Evolutionary conservation across 2,329 filamentous ascomycete species (phyloP).

Genomic region (Graphium sp.): DNA sequence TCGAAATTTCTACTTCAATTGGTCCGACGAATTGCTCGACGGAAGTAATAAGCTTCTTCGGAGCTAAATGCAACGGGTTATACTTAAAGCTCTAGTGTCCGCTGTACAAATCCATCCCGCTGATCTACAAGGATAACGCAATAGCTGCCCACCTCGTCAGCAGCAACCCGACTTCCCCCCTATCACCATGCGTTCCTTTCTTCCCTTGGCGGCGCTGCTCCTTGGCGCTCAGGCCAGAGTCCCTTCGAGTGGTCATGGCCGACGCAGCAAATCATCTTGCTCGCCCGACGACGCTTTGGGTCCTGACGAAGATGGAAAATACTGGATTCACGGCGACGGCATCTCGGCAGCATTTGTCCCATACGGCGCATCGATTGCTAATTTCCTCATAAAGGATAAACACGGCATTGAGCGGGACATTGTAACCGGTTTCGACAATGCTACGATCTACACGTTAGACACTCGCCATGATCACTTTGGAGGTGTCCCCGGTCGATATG

Average conservation of each 20-base stretch:
- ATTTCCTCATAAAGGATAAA: slow-evolving; percentile 54
- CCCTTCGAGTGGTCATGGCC: too few species aligned
- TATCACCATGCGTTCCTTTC: background rate
- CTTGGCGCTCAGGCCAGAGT: background rate
- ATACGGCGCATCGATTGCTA: slow-evolving; percentile 58
- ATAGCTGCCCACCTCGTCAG: too few species aligned
- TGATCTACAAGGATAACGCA: too few species aligned
- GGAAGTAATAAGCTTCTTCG: too few species aligned
- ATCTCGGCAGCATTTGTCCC: slow-evolving; percentile 55
- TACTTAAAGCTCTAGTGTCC: too few species aligned
- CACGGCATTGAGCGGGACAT: slow-evolving; percentile 53
- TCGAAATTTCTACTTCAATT: too few species aligned
- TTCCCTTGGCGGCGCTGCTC: background rate
- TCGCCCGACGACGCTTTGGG: slow-evolving; percentile 5
- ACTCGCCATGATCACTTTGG: slow-evolving; percentile 54
- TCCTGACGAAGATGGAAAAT: slow-evolving; percentile 48
- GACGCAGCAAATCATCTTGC: background rate
- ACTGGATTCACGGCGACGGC: slow-evolving; percentile 50
- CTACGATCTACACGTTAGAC: slow-evolving; percentile 50
- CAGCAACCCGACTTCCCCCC: too few species aligned
- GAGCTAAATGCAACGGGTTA: too few species aligned
- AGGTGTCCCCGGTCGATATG: slow-evolving; percentile 58
- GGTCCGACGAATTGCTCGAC: too few species aligned
- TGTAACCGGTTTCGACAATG: slow-evolving; percentile 61
- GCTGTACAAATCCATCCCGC: too few species aligned